phyloP scores from a whole-genome alignment of 306 rosid genomes.

The Inga laurina region DNA sequence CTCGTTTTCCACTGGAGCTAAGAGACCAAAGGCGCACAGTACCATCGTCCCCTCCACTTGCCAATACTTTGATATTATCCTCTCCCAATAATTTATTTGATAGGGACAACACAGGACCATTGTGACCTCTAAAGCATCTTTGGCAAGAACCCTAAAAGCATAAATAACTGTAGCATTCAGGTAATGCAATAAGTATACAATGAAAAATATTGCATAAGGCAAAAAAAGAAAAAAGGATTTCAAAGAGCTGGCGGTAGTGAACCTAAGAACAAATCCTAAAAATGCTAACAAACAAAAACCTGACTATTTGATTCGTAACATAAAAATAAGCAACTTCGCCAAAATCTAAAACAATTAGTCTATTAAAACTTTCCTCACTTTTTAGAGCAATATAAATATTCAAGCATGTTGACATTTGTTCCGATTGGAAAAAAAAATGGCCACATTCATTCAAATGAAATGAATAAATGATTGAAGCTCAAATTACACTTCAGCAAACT shows the following conservation, averaged over 20 bases:
- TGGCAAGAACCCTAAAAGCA: constrained; percentile 56
- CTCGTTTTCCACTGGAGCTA: constrained; percentile 63
- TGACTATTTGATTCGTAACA: neutral
- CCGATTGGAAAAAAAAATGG: neutral
- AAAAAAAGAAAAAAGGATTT: neutral
- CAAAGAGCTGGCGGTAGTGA: constrained; percentile 13
- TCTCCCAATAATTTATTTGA: constrained; percentile 81
- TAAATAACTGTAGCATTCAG: neutral
- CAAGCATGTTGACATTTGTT: neutral
- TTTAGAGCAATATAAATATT: neutral
- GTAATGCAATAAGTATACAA: constrained; percentile 6
- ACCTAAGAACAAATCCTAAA: neutral
- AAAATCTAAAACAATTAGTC: neutral
- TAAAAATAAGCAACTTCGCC: neutral
- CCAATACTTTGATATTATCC: constrained; percentile 65
- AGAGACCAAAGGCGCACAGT: constrained; percentile 91
- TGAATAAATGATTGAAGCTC: neutral
- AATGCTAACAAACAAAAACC: neutral
- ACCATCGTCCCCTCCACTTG: constrained; percentile 96
- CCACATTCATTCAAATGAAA: neutral
- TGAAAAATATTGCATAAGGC: constrained; percentile 12
- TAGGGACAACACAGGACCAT: constrained; percentile 71
- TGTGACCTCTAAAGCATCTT: constrained; percentile 81
- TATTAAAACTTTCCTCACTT: neutral
- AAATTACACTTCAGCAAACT: neutral